Base-by-base conservation (phyloP, 306 rosid species). In the Castanea sativa region DNA sequence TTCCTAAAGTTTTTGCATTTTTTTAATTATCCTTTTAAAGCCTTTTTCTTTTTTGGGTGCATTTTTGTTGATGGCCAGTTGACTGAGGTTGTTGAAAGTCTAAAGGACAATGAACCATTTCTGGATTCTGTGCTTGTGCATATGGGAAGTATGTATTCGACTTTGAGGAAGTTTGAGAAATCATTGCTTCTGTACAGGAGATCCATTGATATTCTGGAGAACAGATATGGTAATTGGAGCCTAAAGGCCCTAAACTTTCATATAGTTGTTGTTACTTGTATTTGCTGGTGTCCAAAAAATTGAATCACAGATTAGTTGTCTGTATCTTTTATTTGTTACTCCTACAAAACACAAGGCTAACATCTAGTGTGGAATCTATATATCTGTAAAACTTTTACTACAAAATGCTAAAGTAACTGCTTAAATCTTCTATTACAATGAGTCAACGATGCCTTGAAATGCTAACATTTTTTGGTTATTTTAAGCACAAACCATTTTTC, bases 121-220 rank as follows among this genome's bases (percentile, higher is more conserved):
- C 81, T 91, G 79, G 96, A 90, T 89, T 86, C 91, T 19, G 89
- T 95, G 78, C 93, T 95, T 33, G 81, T 90, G 89, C 99, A 95
- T 85, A 93, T 95, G 98, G 98, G 98, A 74, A 91, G 96, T 76
- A 89, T 95, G 97, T 92, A 83, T 84, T 87, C 88, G 33, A 79
- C 88, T 58, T 84, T 95, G 84, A 86, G 83, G 69, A 87, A 88
- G 81, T 85, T 89, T 84, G 90, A 89, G 55, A 89, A 90, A 71
- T 91, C 97, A 14, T 20, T 88, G 72, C 77, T 81, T 64, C 63
- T 78, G 14, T 91, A 95, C 87, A 85, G 83, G 86, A 91, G 97
- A 86, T 90, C 98, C 71, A 78, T 91, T 82, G 61, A 73, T 83
- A 90, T 89, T 82, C 85, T 89, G 86, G 92, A 92, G 88, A 83